Evolutionary conservation across 75 land plant genomes (phyloP).

Genomic region (Azolla pinnata): DNA sequence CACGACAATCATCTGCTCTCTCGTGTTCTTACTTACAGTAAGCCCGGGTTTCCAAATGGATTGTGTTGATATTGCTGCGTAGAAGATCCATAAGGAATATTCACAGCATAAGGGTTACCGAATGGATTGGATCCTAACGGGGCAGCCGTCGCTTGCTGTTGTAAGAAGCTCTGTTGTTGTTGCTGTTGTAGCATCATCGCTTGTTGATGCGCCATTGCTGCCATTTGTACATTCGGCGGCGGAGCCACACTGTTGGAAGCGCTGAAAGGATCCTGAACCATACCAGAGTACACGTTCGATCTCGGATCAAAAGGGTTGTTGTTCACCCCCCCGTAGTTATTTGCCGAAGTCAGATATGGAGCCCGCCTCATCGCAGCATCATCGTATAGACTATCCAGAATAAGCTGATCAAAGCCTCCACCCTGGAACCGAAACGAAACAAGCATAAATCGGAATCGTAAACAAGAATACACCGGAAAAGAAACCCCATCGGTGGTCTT

Average conservation of each 20-base stretch:
- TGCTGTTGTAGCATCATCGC: constrained; percentile 46
- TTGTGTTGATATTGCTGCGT: constrained; percentile 21
- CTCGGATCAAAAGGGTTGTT: constrained; percentile 38
- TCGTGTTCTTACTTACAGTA: constrained; percentile 18
- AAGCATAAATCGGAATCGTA: neutral
- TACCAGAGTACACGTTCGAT: constrained; percentile 19
- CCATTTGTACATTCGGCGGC: constrained; percentile 82
- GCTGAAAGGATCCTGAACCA: constrained; percentile 58
- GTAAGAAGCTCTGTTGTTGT: constrained; percentile 38
- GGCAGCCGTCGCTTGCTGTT: neutral
- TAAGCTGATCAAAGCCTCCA: constrained; percentile 81
- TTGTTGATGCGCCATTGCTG: constrained; percentile 76
- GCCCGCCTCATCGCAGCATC: constrained; percentile 44
- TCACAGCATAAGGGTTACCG: constrained; percentile 29
- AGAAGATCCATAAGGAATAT: constrained; percentile 10
- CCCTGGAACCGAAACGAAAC: constrained; percentile 35
- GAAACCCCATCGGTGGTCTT: no score
- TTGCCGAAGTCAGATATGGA: constrained; percentile 20
- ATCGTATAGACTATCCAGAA: constrained; percentile 88
- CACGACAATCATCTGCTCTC: no score
- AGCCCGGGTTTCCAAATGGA: constrained; percentile 43
- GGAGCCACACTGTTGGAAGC: constrained; percentile 65
- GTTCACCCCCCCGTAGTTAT: neutral
- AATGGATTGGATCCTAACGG: constrained; percentile 33
- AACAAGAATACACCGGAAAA: no score